Evolutionary conservation across 768 basidiomycete species (phyloP), one percentile per base, ranked within the genome.

Genomic region (Tephrocybe sp.): DNA sequence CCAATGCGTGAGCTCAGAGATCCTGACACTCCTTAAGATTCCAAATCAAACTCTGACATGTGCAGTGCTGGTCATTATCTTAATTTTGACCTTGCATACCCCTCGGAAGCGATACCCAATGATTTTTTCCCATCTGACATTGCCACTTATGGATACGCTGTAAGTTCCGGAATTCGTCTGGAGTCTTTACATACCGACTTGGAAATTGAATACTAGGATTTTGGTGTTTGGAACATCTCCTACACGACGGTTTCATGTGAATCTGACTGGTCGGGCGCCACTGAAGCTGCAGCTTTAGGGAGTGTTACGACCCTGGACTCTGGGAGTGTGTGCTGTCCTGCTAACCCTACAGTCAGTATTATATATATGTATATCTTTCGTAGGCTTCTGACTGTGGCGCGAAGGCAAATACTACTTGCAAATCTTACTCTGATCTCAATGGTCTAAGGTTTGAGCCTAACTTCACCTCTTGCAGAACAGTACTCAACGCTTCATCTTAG

Each of bases 71-170:
- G 86, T 5, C 71, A 73, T 42, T 80, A 76, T 57, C 72, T 92
- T 49, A 91, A 92, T 60, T 91, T 93, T 64, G 90, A 93, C 66
- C 80, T 92, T 44, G 82, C 86, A 34, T 91, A 74, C 64, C 90
- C 89, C 2, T 90, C 89, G 4, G 54, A 54, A 23, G 80, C 86
- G 15, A 88, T 91, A 49, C 78, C 88, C 24, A 64, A 70, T 40
- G 71, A 79, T 56, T 93, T 89, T 58, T 92, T 89, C 61, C 91
- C 90, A 0, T 86, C 83, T 4, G 73, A 92, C 59, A 72, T 65
- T 52, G 61, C 81, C 4, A 59, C 80, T 9, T 91, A 92, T 61
- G 89, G 88, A 40, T 75, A 76, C 56, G 74, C 63, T 47, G 70
- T 69, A 49, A 19, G 56, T 57, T 33, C 42, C 16, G 9, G 18